phyloP scores from a whole-genome alignment of 345 rosid species.

The Orychophragmus violaceus region DNA sequence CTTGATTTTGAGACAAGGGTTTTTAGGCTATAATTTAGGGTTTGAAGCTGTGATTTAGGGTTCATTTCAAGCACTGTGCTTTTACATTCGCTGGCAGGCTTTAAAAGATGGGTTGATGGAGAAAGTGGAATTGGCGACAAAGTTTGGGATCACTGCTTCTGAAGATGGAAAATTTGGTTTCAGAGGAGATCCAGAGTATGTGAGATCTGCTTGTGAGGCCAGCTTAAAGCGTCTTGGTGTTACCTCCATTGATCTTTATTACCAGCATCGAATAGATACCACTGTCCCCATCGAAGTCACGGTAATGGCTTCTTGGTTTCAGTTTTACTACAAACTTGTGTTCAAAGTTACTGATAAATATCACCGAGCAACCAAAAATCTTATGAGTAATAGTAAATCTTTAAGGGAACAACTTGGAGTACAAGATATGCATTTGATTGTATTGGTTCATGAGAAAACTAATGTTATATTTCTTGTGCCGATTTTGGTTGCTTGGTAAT shows the following conservation, averaged over 20 bases:
- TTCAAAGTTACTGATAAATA: neutral
- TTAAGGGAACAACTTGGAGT: neutral
- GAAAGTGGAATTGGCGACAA: too few relatives aligned
- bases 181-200: too few relatives aligned
- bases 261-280: constrained; percentile 54
- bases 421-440: neutral
- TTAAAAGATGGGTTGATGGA: constrained; percentile 57
- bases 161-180: too few relatives aligned
- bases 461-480: neutral
- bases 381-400: neutral
- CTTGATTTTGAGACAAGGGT: neutral
- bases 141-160: too few relatives aligned
- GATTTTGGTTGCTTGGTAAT: neutral
- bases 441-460: neutral
- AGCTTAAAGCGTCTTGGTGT: constrained; percentile 50
- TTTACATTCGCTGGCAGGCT: constrained; percentile 25
- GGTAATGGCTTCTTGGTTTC: too few relatives aligned
- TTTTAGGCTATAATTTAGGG: neutral
- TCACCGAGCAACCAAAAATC: neutral
- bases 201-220: too few relatives aligned
- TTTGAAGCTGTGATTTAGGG: neutral
- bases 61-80: neutral
- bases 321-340: neutral
- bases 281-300: constrained; percentile 55
- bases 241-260: constrained; percentile 54